Percentiles rank a stretch among this genome's conserved stretches.
These are phyloP conservation scores for Pseudopithomyces maydicus DNA, from an alignment of 2,329 filamentous ascomycete genomes.

Conservation along the genomic window DNA sequence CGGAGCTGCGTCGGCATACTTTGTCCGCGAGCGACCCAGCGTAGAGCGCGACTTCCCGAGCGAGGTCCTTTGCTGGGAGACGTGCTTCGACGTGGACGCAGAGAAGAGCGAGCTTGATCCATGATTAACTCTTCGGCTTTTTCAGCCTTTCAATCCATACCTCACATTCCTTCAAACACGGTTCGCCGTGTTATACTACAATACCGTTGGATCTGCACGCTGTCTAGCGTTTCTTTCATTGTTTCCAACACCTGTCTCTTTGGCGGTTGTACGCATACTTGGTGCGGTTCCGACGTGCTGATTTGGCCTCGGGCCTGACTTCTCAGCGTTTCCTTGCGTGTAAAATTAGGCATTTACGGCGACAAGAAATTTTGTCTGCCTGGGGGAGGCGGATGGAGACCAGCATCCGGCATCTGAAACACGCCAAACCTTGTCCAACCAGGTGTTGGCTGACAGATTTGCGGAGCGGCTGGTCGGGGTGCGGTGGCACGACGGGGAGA, in stretches of 20 bases:
- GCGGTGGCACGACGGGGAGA: neutral
- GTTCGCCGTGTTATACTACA: neutral
- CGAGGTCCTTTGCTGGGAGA: constrained; percentile 53
- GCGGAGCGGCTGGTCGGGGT: constrained; percentile 12
- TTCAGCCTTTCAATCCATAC: neutral
- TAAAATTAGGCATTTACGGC: neutral
- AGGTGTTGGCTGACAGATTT: constrained; percentile 6
- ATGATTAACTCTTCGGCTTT: neutral
- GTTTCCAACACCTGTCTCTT: neutral
- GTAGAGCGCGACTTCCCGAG: constrained; percentile 52
- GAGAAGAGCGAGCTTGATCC: constrained; percentile 24
- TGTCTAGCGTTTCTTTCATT: neutral
- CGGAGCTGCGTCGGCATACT: constrained; percentile 52
- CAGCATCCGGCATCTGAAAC: constrained; percentile 14
- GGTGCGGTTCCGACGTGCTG: neutral
- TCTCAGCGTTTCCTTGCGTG: neutral
- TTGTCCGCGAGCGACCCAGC: constrained; percentile 50
- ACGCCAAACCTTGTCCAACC: constrained; percentile 10
- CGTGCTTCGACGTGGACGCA: constrained; percentile 51
- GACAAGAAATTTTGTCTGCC: constrained; percentile 7
- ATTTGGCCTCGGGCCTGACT: neutral
- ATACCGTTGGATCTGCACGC: constrained; percentile 1
- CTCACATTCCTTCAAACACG: constrained; percentile 5
- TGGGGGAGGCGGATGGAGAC: neutral
- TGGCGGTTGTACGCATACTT: neutral